Evolutionary conservation across 306 rosid species (phyloP), one percentile per base, ranked within the genome.

Genomic region (Arachis stenosperma): DNA sequence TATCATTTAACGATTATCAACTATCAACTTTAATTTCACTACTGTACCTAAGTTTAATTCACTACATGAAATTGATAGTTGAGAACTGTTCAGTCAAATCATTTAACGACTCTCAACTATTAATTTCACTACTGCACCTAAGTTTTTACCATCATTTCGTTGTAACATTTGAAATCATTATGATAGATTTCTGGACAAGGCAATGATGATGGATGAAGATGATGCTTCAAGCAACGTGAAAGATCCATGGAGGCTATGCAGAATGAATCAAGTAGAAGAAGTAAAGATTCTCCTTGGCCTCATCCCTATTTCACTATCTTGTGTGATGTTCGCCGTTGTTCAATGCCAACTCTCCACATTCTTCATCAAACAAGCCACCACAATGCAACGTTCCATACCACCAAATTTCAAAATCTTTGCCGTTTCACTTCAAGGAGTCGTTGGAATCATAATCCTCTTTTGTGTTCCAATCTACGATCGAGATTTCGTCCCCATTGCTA

Each of bases 231-330:
- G 69, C 3, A 72, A 75, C 40, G 41, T 51, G 1, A 77, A 71
- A 51, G 65, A 85, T 3, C 89, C 80, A 3, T 88, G 92, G 88
- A 86, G 88, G 54, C 46, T 85, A 39, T 85, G 92, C 70, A 73
- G 86, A 6, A 29, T 67, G 4, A 69, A n/a, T 13, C 84, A 85
- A 75, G 92, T 87, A 50, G 89, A 85, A 77, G 88, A 87, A 71
- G 92, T 75, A 41, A 85, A 85, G 80, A 81, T 75, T 4, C 65
- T 85, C 6, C 55, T 81, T 12, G 74, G 89, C n/a, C 77, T 87
- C 6, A 67, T 85, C 39, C 92, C 89, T 40, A 39, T 85, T 41
- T 87, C 87, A 87, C 48, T 85, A 2, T 67, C 83, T 2, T 85
- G 87, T 67, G 41, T 88, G 13, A 85, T 85, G 81, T 85, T 77